Conservation (phyloP, 192 early-diverging fungal genomes). For the Jimgerdemannia flammicorona region DNA sequence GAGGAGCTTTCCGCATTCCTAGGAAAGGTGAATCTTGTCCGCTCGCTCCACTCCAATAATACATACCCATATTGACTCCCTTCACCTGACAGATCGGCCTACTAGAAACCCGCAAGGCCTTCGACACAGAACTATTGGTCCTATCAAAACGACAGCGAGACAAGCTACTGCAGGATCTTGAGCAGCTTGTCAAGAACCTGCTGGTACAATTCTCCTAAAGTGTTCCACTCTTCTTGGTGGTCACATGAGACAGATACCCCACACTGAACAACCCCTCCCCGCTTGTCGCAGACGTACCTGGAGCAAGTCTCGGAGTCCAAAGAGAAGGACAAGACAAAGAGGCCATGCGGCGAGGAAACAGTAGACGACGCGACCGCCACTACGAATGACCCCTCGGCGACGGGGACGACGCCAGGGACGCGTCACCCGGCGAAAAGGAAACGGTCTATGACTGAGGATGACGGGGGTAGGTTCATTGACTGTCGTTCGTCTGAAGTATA, state of each 20-base stretch:
- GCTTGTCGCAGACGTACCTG: not conserved
- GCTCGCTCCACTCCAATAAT: not conserved
- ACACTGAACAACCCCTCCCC: not conserved
- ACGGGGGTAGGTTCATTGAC: not conserved
- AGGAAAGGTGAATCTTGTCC: not conserved
- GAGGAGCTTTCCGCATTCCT: not conserved
- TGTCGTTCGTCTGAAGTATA: too few species aligned
- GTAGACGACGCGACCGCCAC: not conserved
- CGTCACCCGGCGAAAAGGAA: not conserved
- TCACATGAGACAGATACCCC: too few species aligned
- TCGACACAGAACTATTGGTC: conserved; percentile 19
- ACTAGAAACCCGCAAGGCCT: conserved; percentile 20
- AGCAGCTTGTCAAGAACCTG: conserved; percentile 18
- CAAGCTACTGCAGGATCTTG: conserved; percentile 14
- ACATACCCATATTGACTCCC: too few species aligned
- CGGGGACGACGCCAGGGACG: not conserved
- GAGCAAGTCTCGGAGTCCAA: not conserved
- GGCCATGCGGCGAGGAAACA: not conserved
- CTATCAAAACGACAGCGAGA: conserved; percentile 14
- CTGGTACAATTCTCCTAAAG: not conserved
- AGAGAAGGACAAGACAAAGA: not conserved
- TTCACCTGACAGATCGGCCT: conserved; percentile 11
- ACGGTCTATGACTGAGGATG: not conserved
- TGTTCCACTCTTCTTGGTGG: too few species aligned
- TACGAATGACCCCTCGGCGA: not conserved